Evolutionary conservation across 495 filamentous ascomycete genomes (phyloP), one percentile per base, ranked within the genome.

Genomic region (Podospora pseudopauciseta): DNA sequence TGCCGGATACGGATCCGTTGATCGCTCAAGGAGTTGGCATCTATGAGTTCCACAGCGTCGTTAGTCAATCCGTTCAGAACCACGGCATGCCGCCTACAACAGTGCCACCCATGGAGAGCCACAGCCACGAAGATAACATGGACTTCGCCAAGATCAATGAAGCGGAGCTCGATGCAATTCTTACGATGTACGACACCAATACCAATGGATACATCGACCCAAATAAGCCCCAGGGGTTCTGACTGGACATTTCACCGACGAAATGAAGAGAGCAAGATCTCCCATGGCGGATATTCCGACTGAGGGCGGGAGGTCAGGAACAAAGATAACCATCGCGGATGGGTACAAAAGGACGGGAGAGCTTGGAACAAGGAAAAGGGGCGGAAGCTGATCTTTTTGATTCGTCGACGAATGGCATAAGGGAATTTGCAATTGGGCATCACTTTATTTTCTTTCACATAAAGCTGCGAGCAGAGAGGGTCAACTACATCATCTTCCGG

Each of bases 151-250:
- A 64, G 27, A 27, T n/a, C 26, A 58, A 68, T 26, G 67, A 68
- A 16, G 34, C 62, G 7, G 67, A 68, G 39, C 62, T 68, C 11
- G 62, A 68, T 49, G 62, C 55, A 19, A 68, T 68, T 56, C 62
- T 68, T 23, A 65, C 23, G 11, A 61, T 68, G 19, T 27, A 65
- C 7, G 55, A 56, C 13, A 60, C 62, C 26, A 39, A 65, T n/a
- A 63, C 27, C 26, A 39, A 32, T 34, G 55, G 54, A 18, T 11
- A 27, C 11, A 3, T 59, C 3, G 54, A 64, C 28, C 23, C 67
- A 60, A 49, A 56, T 15, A n/a, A 39, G 39, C 15, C 18, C 59
- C 23, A 62, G 62, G 1, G 9, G 2, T 49, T 49, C 39, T 49
- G 39, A 49, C 39, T 16, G 7, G 39, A 13, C 39, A 13, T 2